Evolutionary conservation across 768 basidiomycete species (phyloP).

Genomic region (Phallus indusiatus): DNA sequence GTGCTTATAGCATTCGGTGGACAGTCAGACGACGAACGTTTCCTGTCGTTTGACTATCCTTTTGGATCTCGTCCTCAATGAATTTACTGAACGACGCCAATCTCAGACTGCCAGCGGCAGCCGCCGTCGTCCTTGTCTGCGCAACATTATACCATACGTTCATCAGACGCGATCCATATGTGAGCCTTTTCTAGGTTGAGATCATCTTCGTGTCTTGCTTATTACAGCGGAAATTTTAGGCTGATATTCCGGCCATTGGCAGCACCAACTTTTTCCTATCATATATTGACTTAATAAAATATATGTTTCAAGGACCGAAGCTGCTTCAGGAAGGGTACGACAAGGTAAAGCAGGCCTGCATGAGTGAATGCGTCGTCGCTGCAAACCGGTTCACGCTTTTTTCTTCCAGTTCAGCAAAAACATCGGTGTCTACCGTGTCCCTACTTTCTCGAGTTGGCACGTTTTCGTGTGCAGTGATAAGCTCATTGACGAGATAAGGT

Average conservation of each 20-base stretch:
- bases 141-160: too few species aligned
- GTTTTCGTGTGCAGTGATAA: background rate
- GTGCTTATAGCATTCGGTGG: too few species aligned
- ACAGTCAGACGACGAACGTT: too few species aligned
- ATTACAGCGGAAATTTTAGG: background rate
- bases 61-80: too few species aligned
- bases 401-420: conserved; percentile 16
- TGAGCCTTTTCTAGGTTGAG: too few species aligned
- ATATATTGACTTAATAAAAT: conserved; percentile 15
- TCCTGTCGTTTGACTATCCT: too few species aligned
- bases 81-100: too few species aligned
- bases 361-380: background rate
- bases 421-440: conserved; percentile 1
- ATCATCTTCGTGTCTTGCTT: too few species aligned
- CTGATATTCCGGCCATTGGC: background rate
- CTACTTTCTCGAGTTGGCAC: background rate
- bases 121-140: too few species aligned
- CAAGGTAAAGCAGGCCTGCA: conserved; percentile 15
- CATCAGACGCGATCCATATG: too few species aligned
- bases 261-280: background rate
- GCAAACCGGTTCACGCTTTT: background rate
- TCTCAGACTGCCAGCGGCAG: too few species aligned
- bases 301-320: conserved; percentile 9
- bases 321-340: conserved; percentile 25
- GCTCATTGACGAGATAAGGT: conserved; percentile 4